These are phyloP conservation scores for Nakazawaea ishiwadae DNA, from an alignment of 805 yeast species.

Conservation along the genomic window DNA sequence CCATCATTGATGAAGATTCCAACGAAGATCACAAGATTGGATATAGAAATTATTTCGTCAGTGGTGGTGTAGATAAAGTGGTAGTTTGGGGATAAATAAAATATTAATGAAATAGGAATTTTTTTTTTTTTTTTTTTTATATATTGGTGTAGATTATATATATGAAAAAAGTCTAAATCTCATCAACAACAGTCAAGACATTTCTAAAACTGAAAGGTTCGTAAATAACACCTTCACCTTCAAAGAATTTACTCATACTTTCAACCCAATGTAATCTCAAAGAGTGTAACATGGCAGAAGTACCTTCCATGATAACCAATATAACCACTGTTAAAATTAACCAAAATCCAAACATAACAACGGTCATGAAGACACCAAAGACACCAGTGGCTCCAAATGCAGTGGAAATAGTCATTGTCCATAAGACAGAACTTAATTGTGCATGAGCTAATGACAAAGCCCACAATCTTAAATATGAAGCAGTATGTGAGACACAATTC, in stretches of 20 bases:
- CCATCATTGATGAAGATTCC: slow-evolving; percentile 21
- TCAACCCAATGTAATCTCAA: slow-evolving; percentile 80
- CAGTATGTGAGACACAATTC: slow-evolving; percentile 77
- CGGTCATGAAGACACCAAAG: slow-evolving; percentile 52
- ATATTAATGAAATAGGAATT: neutral
- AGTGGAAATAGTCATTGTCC: slow-evolving; percentile 70
- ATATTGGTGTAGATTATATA: no score
- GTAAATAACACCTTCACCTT: slow-evolving; percentile 69
- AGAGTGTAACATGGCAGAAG: slow-evolving; percentile 80
- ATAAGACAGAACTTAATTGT: slow-evolving; percentile 68
- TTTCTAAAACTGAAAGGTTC: slow-evolving; percentile 53
- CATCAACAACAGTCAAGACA: slow-evolving; percentile 18
- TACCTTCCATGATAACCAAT: slow-evolving; percentile 76
- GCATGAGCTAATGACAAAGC: slow-evolving; percentile 77
- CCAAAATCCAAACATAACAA: slow-evolving; percentile 69
- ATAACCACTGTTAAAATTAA: slow-evolving; percentile 64
- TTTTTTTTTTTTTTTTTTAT: neutral
- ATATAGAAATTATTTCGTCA: slow-evolving; percentile 11
- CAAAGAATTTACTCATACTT: slow-evolving; percentile 74
- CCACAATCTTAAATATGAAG: slow-evolving; percentile 74
- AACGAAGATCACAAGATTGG: slow-evolving; percentile 1
- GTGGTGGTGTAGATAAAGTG: slow-evolving; percentile 12
- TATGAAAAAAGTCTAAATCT: slow-evolving; percentile 3
- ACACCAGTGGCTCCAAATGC: slow-evolving; percentile 54
- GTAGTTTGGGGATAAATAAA: slow-evolving; percentile 10